Base-by-base conservation (phyloP, 805 yeast species). In the Candida awuae region DNA sequence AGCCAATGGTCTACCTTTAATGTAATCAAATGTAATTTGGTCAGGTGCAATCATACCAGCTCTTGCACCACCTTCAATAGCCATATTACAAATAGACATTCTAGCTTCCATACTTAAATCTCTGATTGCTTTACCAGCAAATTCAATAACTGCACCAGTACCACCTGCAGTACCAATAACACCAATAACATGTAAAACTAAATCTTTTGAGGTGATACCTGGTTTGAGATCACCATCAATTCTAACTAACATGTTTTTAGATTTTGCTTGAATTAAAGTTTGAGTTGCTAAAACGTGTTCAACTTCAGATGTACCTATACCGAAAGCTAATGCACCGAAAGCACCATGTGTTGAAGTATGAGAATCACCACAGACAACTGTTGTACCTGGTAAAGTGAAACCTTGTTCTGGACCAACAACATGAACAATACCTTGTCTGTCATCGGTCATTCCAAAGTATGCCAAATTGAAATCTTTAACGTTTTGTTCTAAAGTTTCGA, bases 311-410 rank as follows among this genome's bases (percentile, higher is more conserved):
- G 98, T 92, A 61, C 98, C 99, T 56, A 92, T 92, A 67, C 99
- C 99, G 55, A 92, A 92, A 10, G 98, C 98, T 42, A 92, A 73
- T 8, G 97, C 69, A 46, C 99, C 98, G 58, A 92, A 92, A 32
- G 98, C 98, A 54, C 99, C 98, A 59, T 92, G 98, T 1, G 99
- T 92, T 3, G 97, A 86, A 20, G 98, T 92, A 62, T 92, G 99
- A 4, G 97, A 87, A 62, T 92, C 99, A 63, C 99, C 99, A 67
- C 98, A 92, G 32, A 92, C 99, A 25, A 92, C 96, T 4, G 98
- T 92, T 37, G 97, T 87, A 53, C 98, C 98, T 27, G 98, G 98
- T 38, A 92, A 71, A 26, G 98, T 92, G 67, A 92, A 92, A 37
- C 97, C 98, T 66, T 92, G 97, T 62, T 92, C 98, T 28, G 98